Conservation (phyloP, 83 land plant species). For the Isoetes engelmannii region DNA sequence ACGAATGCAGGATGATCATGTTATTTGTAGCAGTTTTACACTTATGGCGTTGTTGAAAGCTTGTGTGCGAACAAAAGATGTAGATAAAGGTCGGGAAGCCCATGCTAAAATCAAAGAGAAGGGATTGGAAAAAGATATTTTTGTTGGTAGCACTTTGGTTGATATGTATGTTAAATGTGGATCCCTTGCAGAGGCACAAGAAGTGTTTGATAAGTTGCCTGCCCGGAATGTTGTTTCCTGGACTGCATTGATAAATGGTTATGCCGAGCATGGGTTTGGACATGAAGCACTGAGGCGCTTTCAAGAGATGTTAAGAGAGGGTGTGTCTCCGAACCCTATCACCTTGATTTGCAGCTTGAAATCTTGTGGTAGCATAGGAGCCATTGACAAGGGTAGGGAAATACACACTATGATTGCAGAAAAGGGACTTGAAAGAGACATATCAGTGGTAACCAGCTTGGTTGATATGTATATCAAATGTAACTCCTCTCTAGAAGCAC, state of each 20-base stretch:
- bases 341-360: conserved; percentile 4
- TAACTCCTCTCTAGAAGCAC: neutral
- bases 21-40: conserved; percentile 21
- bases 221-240: conserved; percentile 10
- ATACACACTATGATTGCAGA: neutral
- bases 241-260: conserved; percentile 8
- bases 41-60: conserved; percentile 13
- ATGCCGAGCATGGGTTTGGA: neutral
- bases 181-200: conserved; percentile 1
- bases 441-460: no score
- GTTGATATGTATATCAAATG: neutral
- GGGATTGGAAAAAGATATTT: no score
- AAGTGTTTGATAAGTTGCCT: neutral
- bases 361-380: neutral
- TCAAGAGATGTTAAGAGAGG: neutral
- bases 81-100: conserved; percentile 11
- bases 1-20: conserved; percentile 3
- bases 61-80: neutral
- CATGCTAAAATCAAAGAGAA: conserved; percentile 20
- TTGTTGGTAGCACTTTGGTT: no score
- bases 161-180: conserved; percentile 4
- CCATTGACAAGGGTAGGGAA: conserved; percentile 1
- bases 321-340: neutral
- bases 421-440: conserved; percentile 3
- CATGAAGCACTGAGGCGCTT: conserved; percentile 2